phyloP scores from a whole-genome alignment of 1,139 yeast genomes.

The Yamadazyma atlantica region DNA sequence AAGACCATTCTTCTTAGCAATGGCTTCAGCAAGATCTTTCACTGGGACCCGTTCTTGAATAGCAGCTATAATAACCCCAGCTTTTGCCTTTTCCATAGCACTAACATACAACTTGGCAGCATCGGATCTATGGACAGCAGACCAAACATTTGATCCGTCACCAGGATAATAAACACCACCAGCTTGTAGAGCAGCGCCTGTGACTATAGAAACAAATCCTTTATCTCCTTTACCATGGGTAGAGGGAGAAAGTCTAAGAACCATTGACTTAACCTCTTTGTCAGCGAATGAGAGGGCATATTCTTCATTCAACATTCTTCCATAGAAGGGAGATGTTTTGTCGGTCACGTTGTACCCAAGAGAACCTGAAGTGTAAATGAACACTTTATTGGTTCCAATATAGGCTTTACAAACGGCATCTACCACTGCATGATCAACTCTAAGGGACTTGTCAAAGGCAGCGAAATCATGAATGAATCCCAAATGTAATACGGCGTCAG shows the following conservation, averaged over 20 bases:
- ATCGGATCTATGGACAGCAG: slow-evolving; percentile 27
- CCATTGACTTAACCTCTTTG: slow-evolving; percentile 19
- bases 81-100: slow-evolving; percentile 22
- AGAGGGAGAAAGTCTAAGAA: slow-evolving; percentile 24
- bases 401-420: slow-evolving; percentile 19
- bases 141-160: slow-evolving; percentile 26
- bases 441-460: slow-evolving; percentile 9
- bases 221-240: slow-evolving; percentile 26
- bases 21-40: slow-evolving; percentile 21
- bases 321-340: background rate
- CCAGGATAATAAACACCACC: slow-evolving; percentile 21
- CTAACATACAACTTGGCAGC: slow-evolving; percentile 23
- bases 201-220: slow-evolving; percentile 15
- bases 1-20: slow-evolving; percentile 18
- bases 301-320: slow-evolving; percentile 9
- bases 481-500: slow-evolving; percentile 33
- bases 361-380: slow-evolving; percentile 18
- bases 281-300: slow-evolving; percentile 12
- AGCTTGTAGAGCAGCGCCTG: slow-evolving; percentile 11
- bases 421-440: slow-evolving; percentile 19
- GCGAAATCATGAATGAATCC: slow-evolving; percentile 28
- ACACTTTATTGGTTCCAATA: slow-evolving; percentile 19
- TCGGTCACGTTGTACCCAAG: background rate
- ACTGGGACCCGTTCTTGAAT: slow-evolving; percentile 20
- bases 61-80: slow-evolving; percentile 21